Percentiles rank a stretch among this genome's conserved stretches.
phyloP scores from a whole-genome alignment of 2,329 filamentous ascomycete species.

The Aureobasidium zeae region DNA sequence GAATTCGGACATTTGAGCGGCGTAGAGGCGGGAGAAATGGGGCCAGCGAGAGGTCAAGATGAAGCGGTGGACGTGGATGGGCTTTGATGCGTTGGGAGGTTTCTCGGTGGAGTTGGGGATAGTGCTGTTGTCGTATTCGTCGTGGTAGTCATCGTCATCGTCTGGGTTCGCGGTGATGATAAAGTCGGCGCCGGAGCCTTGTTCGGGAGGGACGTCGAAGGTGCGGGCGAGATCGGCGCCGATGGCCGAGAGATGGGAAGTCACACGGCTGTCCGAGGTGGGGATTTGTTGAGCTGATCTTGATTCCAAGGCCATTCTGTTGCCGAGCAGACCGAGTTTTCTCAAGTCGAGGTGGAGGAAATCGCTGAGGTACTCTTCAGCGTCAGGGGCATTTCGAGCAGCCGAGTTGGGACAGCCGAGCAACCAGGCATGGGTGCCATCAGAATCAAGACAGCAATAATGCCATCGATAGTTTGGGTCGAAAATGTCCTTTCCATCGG shows the following conservation, averaged over 20 bases:
- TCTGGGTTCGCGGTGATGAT: conserved; percentile 80
- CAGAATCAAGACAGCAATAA: conserved; percentile 91
- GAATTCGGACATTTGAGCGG: conserved; percentile 92
- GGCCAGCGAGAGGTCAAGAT: conserved; percentile 94
- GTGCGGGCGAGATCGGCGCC: conserved; percentile 77
- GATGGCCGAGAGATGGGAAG: conserved; percentile 51
- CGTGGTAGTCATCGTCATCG: conserved; percentile 41
- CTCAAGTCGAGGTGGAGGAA: conserved; percentile 89
- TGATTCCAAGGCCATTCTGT: conserved; percentile 44
- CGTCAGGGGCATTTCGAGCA: conserved; percentile 54
- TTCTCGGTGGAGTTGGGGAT: conserved; percentile 26
- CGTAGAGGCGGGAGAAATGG: conserved; percentile 86
- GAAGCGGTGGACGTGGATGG: conserved; percentile 90
- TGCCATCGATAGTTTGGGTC: conserved; percentile 91
- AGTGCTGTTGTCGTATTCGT: conserved; percentile 30
- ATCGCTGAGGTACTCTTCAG: conserved; percentile 89
- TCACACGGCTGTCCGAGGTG: conserved; percentile 43
- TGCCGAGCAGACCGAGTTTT: conserved; percentile 82
- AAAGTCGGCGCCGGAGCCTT: conserved; percentile 82
- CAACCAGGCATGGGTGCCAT: conserved; percentile 93
- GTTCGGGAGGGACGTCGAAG: conserved; percentile 78
- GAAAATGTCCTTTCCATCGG: conserved; percentile 90
- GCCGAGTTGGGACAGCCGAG: conserved; percentile 80
- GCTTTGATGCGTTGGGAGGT: conserved; percentile 52
- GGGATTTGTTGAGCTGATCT: conserved; percentile 35